Conservation (phyloP, 768 basidiomycete species). For the Boletus subparvulus region DNA sequence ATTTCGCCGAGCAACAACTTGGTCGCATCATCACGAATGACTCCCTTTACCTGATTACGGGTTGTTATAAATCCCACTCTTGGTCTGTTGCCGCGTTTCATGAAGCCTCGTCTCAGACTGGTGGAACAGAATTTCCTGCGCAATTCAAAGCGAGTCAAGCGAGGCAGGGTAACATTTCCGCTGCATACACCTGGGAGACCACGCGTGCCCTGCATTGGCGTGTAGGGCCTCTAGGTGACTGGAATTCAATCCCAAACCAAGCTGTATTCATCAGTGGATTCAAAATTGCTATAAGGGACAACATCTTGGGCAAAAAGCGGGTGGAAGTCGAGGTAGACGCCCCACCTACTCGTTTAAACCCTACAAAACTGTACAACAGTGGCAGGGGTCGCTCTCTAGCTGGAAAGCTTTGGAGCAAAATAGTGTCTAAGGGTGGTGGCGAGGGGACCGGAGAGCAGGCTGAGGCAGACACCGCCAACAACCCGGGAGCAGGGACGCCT, state of each 20-base stretch:
- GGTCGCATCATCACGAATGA: conserved; percentile 18
- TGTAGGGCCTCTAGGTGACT: neutral
- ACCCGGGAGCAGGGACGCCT: neutral
- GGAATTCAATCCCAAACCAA: conserved; percentile 11
- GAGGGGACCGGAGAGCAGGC: neutral
- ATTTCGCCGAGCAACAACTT: conserved; percentile 18
- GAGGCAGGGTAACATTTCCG: conserved; percentile 4
- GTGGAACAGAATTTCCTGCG: conserved; percentile 2
- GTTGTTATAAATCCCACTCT: conserved; percentile 10
- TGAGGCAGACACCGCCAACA: neutral
- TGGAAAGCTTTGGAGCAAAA: neutral
- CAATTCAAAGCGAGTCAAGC: conserved; percentile 15
- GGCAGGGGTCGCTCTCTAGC: neutral
- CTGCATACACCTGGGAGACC: conserved; percentile 13
- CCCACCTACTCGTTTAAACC: neutral
- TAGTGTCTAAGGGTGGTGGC: neutral
- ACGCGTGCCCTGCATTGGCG: conserved; percentile 9
- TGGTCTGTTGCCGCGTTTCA: conserved; percentile 29
- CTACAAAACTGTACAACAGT: neutral
- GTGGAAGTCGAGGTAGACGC: neutral
- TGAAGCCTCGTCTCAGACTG: neutral
- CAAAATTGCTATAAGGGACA: conserved; percentile 17
- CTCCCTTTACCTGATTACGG: conserved; percentile 31
- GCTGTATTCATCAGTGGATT: conserved; percentile 23
- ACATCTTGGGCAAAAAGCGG: conserved; percentile 3